Evolutionary conservation across 805 yeast species (phyloP).

Genomic region (Jamesozyma lodderae): DNA sequence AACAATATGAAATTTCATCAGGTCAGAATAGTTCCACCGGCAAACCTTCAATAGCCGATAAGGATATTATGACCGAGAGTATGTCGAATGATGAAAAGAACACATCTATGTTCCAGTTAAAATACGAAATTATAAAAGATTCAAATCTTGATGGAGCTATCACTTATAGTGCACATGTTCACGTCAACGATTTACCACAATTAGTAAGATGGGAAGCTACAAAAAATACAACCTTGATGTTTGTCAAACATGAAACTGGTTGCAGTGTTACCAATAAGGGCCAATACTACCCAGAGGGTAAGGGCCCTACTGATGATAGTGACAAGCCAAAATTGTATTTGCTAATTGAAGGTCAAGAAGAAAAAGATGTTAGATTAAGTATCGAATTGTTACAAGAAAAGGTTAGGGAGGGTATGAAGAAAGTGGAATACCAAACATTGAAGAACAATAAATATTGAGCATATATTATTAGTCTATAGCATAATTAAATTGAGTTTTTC

Average conservation of each 20-base stretch:
- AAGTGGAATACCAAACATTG: conserved; percentile 38
- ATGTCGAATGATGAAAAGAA: conserved; percentile 5
- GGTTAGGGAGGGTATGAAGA: conserved; percentile 48
- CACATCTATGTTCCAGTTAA: conserved; percentile 31
- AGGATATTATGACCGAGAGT: conserved; percentile 1
- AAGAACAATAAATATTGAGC: conserved; percentile 40
- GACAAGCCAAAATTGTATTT: conserved; percentile 72
- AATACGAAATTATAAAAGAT: conserved; percentile 45
- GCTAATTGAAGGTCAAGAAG: conserved; percentile 65
- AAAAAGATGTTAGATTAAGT: conserved; percentile 49
- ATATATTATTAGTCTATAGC: not conserved
- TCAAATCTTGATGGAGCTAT: conserved; percentile 47
- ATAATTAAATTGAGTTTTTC: not conserved
- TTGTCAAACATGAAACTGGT: conserved; percentile 60
- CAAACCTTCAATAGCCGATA: conserved; percentile 6
- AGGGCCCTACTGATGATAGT: conserved; percentile 40
- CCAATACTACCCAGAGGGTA: conserved; percentile 55
- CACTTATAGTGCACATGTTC: conserved; percentile 56
- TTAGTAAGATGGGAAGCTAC: conserved; percentile 70
- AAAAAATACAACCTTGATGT: conserved; percentile 51
- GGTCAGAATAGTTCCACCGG: conserved; percentile 6
- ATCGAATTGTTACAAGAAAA: conserved; percentile 46
- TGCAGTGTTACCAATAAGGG: conserved; percentile 81
- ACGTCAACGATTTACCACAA: conserved; percentile 80
- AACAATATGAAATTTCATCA: not conserved